Evolutionary conservation across 2,329 filamentous ascomycete species (phyloP), one percentile per base, ranked within the genome.

Genomic region (Volutella citrinella): DNA sequence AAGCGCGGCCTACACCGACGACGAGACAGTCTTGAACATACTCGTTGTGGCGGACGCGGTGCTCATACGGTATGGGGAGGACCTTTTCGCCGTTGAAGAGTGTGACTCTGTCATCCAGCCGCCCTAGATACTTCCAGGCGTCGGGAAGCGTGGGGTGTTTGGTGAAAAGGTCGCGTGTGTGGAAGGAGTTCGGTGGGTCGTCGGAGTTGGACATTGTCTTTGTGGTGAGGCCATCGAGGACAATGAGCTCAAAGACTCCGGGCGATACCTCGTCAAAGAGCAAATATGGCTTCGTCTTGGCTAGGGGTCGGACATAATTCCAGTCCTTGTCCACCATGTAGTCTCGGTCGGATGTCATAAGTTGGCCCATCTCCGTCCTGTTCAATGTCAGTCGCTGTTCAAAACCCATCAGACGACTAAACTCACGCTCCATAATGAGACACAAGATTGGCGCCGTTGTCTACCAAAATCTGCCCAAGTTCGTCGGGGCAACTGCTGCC

Each of bases 401-500:
- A n/a, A n/a, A n/a, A n/a, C n/a, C n/a, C n/a, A n/a, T n/a, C n/a
- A n/a, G n/a, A n/a, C n/a, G n/a, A n/a, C n/a, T 6, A 0, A 9
- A 48, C 69, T 56, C 40, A 72, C 68, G 73, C 66, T 48, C 77
- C 77, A 35, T 79, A 81, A 38, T 79, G 72, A 10, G 65, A 66
- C 4, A 74, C 65, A 1, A 82, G 56, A 30, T 77, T 69, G 1
- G 82, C 72, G 0, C 75, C 76, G 4, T 66, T 60, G 1, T 63
- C 55, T 0, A 76, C 70, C 1, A 82, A 54, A 3, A 59, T 45
- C 42, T 81, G 68, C 0, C 78, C 78, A 4, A 82, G 59, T 7
- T 73, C 72, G 46, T 82, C 76, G 0, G 78, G 78, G 42, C 75
- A 80, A 5, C 69, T 64, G 12, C 71, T 75, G 1, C 78, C 78